Base-by-base conservation (phyloP, 805 yeast genomes). In the Yamadazyma olivae region DNA sequence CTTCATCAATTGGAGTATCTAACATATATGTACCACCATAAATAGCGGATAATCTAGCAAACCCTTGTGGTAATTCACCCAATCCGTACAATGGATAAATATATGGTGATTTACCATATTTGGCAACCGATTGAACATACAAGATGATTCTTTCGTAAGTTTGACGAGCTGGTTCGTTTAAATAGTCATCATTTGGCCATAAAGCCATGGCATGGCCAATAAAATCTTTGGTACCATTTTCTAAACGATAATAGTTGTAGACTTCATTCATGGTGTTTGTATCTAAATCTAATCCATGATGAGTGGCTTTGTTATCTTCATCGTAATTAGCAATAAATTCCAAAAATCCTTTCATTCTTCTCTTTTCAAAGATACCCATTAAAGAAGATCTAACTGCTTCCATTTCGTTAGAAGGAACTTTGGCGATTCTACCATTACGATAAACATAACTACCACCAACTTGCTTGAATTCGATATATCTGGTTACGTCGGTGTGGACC, bases 121-220 rank as follows among this genome's bases (percentile, higher is more conserved):
- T 80, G 19, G 96, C 93, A 42, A 93, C 95, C 10, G 95, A 85
- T 50, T 86, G 87, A 32, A 87, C 82, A 54, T 93, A 93, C 42
- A 93, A 72, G 33, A 85, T 62, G 38, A 93, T 79, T 60, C 98
- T 75, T 57, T 91, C 93, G 51, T 83, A 77, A 7, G 96, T 81
- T 56, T 89, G 96, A 55, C 96, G 77, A 5, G 96, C 96, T 7
- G 96, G 96, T 60, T 86, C 80, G 41, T 71, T 74, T 54, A 93
- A 67, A 59, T 93, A 93, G 36, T 83, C 89, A 55, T 93, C 99
- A 53, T 87, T 90, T 15, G 93, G 76, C 83, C 95, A 90, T 41
- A 93, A 74, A 12, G 97, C 99, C 99, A 93, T 93, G 3, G 99
- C 93, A 61, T 93, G 99, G 30, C 99, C 99, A 46, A 93, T 86